Evolutionary conservation across 2,329 filamentous ascomycete genomes (phyloP).

Genomic region (Fusarium anguioides): DNA sequence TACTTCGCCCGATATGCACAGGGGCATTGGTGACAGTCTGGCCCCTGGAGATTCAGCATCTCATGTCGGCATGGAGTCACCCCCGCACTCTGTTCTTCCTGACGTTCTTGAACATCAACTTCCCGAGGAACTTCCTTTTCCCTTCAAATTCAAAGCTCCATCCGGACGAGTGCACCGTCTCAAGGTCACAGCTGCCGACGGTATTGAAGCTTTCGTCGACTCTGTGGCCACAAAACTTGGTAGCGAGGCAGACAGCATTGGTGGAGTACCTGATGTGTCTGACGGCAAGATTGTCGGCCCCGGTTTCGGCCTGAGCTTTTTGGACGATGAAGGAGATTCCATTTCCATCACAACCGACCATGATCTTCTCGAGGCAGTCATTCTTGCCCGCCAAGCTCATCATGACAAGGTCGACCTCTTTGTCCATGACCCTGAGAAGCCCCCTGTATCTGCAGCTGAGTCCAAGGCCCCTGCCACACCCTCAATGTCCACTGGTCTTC

Average conservation of each 20-base stretch:
- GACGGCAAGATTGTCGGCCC: constrained; percentile 80
- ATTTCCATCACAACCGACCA: constrained; percentile 97
- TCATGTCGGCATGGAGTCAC: constrained; percentile 85
- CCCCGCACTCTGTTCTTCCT: constrained; percentile 71
- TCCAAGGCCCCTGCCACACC: constrained; percentile 59
- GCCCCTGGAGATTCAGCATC: constrained; percentile 95
- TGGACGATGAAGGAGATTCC: constrained; percentile 96
- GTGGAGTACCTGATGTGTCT: constrained; percentile 80
- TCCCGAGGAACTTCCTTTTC: constrained; percentile 81
- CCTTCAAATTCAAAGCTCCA: constrained; percentile 99
- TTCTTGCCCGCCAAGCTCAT: constrained; percentile 78
- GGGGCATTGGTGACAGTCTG: constrained; percentile 82
- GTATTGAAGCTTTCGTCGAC: constrained; percentile 81
- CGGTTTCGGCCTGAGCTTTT: constrained; percentile 93
- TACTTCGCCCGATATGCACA: constrained; percentile 81
- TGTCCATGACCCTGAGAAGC: constrained; percentile 91
- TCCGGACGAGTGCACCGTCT: constrained; percentile 93
- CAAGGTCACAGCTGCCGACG: constrained; percentile 83
- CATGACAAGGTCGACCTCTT: constrained; percentile 97
- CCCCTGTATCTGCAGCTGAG: constrained; percentile 74
- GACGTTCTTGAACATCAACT: constrained; percentile 62
- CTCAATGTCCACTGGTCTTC: constrained; percentile 59
- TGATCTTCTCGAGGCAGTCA: constrained; percentile 90
- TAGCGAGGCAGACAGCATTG: constrained; percentile 82
- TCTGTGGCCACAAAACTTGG: constrained; percentile 88